phyloP scores from a whole-genome alignment of 345 rosid species.

The Aegle marmelos region DNA sequence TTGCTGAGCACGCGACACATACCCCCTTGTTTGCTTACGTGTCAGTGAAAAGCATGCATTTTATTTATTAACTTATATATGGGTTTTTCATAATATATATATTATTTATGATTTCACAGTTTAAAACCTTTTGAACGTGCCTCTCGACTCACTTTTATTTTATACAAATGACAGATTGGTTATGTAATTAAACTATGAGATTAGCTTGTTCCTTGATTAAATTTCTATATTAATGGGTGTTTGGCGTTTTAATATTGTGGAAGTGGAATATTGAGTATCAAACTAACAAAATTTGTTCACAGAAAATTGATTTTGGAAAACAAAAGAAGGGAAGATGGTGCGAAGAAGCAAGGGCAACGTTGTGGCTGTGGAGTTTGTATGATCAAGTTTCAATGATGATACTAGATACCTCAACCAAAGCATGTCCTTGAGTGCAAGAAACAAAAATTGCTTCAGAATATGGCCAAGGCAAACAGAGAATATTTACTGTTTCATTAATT shows the following conservation, averaged over 20 bases:
- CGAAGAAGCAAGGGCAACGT: conserved; percentile 1
- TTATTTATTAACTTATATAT: background rate
- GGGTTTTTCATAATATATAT: background rate
- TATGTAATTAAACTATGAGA: too few species aligned
- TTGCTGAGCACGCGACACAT: conserved; percentile 6
- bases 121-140: background rate
- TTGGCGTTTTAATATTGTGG: background rate
- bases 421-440: background rate
- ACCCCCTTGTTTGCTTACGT: background rate
- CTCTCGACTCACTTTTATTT: background rate
- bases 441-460: background rate
- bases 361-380: background rate
- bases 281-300: background rate
- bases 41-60: background rate
- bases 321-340: conserved; percentile 8
- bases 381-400: background rate
- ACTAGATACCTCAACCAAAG: background rate
- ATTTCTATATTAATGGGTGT: background rate
- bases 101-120: background rate
- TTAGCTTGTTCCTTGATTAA: background rate
- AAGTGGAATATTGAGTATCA: background rate
- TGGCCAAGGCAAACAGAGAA: background rate
- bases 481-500: background rate
- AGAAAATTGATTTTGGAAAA: background rate
- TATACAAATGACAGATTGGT: too few species aligned